phyloP scores from a whole-genome alignment of 2,329 filamentous ascomycete genomes.

The Colletotrichum tofieldiae region DNA sequence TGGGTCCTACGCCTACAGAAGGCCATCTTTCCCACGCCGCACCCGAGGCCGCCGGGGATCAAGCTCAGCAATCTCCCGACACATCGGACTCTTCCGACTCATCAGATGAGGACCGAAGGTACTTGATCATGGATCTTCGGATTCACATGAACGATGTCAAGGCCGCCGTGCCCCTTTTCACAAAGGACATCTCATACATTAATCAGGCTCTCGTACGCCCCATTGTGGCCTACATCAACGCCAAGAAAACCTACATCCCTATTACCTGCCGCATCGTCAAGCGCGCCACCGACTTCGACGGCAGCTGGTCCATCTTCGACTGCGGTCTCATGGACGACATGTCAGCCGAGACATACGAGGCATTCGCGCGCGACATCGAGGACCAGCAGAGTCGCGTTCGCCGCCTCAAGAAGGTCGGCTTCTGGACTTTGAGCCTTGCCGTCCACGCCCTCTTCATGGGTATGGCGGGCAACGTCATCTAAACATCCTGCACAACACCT shows the following conservation, averaged over 20 bases:
- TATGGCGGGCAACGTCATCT: slow-evolving; percentile 86
- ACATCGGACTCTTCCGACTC: slow-evolving; percentile 17
- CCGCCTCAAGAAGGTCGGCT: slow-evolving; percentile 93
- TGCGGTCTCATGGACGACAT: slow-evolving; percentile 95
- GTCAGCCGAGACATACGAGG: slow-evolving; percentile 93
- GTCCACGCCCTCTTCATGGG: slow-evolving; percentile 96
- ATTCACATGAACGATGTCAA: slow-evolving; percentile 96
- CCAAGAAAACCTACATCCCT: slow-evolving; percentile 93
- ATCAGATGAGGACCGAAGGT: slow-evolving; percentile 76
- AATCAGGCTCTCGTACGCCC: slow-evolving; percentile 96
- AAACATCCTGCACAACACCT: slow-evolving; percentile 24
- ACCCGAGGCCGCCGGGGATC: slow-evolving; percentile 1
- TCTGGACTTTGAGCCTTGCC: slow-evolving; percentile 94
- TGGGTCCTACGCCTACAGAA: slow-evolving; percentile 49
- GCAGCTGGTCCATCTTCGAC: slow-evolving; percentile 95
- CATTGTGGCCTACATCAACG: slow-evolving; percentile 98
- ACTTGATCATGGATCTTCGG: slow-evolving; percentile 94
- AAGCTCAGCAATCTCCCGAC: not conserved
- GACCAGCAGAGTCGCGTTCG: slow-evolving; percentile 89
- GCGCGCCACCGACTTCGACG: slow-evolving; percentile 89
- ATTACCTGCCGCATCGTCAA: slow-evolving; percentile 97
- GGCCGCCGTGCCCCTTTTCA: slow-evolving; percentile 93
- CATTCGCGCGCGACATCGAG: slow-evolving; percentile 91
- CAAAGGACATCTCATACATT: slow-evolving; percentile 91
- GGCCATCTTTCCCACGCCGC: slow-evolving; percentile 53